Base-by-base conservation (phyloP, 2,329 filamentous ascomycete species). In the Taxawa tesnikishii region DNA sequence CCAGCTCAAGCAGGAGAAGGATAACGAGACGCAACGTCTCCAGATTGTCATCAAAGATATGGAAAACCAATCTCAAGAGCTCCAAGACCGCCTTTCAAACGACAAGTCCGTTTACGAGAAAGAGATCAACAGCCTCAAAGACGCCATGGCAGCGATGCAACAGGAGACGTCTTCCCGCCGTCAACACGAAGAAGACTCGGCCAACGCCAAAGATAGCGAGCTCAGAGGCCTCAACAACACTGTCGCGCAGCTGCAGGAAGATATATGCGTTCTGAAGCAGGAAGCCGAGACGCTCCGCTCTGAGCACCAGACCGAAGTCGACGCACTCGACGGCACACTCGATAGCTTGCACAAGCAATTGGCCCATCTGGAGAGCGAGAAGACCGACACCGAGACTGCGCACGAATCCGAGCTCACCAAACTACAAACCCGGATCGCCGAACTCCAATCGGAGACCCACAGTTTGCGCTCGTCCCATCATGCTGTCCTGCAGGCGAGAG, bases 11-110 rank as follows among this genome's bases (percentile, higher is more conserved):
- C 9, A 26, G 12, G 26, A 37, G 26, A 31, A 27, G 15, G 31
- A 37, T 15, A 18, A 37, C 24, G 34, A 36, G 16, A 26, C 31
- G 6, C 28, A 31, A 13, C 24, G 32, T 4, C 38, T 38, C n/a
- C 15, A 36, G 5, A 12, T 30, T 7, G 12, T 28, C n/a, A 27
- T 37, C 3, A 19, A 33, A 10, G 16, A n/a, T 6, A n/a, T 36
- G 7, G 17, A 36, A 24, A 5, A 9, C 3, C 18, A 25, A 5
- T 28, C 30, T 11, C 26, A 21, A 4, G 29, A 28, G 8, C 12
- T 36, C 17, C 29, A 36, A 31, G 29, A 36, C n/a, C 30, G 15
- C 9, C 25, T 36, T n/a, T 5, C 19, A 4, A 21, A 35, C 2
- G 23, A 19, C 6, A 27, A 28, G 18, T 10, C 5, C 12, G 14